Percentiles rank a stretch among this genome's conserved stretches.
phyloP scores from a whole-genome alignment of 2,329 filamentous ascomycete genomes.

The Fusarium praegraminearum region DNA sequence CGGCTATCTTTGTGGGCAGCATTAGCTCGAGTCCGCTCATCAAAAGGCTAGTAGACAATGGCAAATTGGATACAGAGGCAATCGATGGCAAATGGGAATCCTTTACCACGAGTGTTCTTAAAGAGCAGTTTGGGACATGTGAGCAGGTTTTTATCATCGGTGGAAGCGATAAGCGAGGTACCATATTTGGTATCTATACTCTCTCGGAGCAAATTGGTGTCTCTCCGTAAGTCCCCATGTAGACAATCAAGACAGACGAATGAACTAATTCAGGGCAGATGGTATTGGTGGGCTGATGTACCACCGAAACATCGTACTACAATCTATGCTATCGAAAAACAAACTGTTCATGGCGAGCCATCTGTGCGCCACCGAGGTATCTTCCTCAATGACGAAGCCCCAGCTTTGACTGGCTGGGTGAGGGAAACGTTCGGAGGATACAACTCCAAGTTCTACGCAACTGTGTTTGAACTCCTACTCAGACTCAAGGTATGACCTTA shows the following conservation, averaged over 20 bases:
- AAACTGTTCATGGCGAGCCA: conserved; percentile 58
- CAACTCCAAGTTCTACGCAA: conserved; percentile 68
- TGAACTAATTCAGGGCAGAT: background rate
- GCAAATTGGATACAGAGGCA: background rate
- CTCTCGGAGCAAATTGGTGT: conserved; percentile 35
- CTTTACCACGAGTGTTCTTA: background rate
- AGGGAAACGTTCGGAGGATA: conserved; percentile 63
- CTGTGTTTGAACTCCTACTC: conserved; percentile 69
- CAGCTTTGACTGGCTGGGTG: conserved; percentile 66
- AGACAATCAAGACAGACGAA: rapidly evolving
- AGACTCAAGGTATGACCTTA: conserved; percentile 17
- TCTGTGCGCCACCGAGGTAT: conserved; percentile 71
- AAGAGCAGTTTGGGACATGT: background rate
- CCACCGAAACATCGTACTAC: conserved; percentile 8
- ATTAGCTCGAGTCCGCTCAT: conserved; percentile 11
- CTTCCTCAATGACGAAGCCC: conserved; percentile 68
- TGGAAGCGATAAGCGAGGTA: conserved; percentile 33
- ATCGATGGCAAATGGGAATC: conserved; percentile 34
- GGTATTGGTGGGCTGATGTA: conserved; percentile 45
- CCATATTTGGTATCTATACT: conserved; percentile 29
- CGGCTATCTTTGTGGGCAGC: conserved; percentile 8
- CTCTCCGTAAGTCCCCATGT: conserved; percentile 7
- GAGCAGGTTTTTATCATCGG: conserved; percentile 1
- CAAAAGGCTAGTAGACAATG: background rate
- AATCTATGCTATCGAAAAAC: conserved; percentile 9